A percentile compares a stretch with the other conserved stretches of the same genome.
phyloP scores from a whole-genome alignment of 2,329 filamentous ascomycete genomes.

The Lojkania enalia region DNA sequence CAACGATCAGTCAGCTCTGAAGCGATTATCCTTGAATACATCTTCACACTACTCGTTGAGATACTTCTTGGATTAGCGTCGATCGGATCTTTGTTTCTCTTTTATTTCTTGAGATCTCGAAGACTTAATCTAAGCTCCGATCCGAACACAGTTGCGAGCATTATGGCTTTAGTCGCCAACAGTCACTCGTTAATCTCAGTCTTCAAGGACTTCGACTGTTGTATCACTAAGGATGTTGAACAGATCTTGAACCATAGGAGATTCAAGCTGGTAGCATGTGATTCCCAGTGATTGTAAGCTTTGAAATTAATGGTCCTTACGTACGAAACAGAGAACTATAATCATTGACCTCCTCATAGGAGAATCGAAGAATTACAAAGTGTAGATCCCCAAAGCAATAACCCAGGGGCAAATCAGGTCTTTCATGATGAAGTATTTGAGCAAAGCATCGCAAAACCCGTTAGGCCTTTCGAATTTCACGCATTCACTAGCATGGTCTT shows the following conservation, averaged over 20 bases:
- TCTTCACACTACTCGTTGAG: slow-evolving; percentile 45
- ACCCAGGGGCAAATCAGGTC: too few species aligned
- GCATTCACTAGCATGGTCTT: slow-evolving; percentile 18
- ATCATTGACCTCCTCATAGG: too few species aligned
- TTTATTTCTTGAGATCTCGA: slow-evolving; percentile 26
- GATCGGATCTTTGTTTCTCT: slow-evolving; percentile 23
- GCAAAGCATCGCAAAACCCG: too few species aligned
- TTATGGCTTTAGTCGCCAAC: slow-evolving; percentile 41
- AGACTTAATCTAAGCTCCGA: slow-evolving; percentile 30
- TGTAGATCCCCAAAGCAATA: too few species aligned
- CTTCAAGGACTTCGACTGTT: slow-evolving; percentile 29
- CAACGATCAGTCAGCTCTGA: slow-evolving; percentile 24
- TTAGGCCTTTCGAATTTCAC: slow-evolving; percentile 26
- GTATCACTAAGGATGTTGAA: slow-evolving; percentile 21
- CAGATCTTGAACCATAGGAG: slow-evolving; percentile 14
- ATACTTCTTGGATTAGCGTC: slow-evolving; percentile 35
- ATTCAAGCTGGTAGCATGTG: slow-evolving; percentile 23
- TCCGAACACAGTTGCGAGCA: slow-evolving; percentile 41
- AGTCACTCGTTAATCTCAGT: slow-evolving; percentile 23
- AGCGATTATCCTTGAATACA: slow-evolving; percentile 43
- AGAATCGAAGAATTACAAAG: too few species aligned
- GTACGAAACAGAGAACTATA: not conserved
- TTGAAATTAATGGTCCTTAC: not conserved
- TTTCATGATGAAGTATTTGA: too few species aligned
- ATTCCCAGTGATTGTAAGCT: not conserved